phyloP scores from a whole-genome alignment of 495 filamentous ascomycete species.

The Neurospora discreta region DNA sequence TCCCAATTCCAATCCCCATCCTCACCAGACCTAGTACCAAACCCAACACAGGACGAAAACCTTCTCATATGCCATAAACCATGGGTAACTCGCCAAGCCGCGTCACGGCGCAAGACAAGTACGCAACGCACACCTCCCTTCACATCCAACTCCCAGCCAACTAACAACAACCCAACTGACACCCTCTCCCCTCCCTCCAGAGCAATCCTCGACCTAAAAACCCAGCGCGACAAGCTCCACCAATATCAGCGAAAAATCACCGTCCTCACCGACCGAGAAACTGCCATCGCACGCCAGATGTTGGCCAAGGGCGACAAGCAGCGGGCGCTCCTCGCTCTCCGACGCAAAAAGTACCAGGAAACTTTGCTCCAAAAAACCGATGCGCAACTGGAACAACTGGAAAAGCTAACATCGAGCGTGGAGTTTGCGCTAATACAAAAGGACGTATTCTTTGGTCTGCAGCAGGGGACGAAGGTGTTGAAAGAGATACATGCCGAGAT shows the following conservation, averaged over 20 bases:
- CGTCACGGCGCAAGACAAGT: slow-evolving; percentile 40
- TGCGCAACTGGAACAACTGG: slow-evolving; percentile 75
- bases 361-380: slow-evolving; percentile 83
- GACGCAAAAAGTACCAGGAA: slow-evolving; percentile 95
- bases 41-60: neutral
- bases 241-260: slow-evolving; percentile 87
- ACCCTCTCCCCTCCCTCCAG: slow-evolving; percentile 9
- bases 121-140: neutral
- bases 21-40: neutral
- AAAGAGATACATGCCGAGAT: slow-evolving; percentile 90
- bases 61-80: slow-evolving; percentile 5
- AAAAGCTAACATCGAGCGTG: slow-evolving; percentile 70
- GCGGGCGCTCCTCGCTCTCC: slow-evolving; percentile 77
- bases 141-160: neutral
- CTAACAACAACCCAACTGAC: neutral
- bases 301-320: slow-evolving; percentile 62
- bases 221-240: slow-evolving; percentile 85
- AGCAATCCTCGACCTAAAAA: slow-evolving; percentile 93
- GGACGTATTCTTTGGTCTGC: slow-evolving; percentile 82
- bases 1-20: neutral
- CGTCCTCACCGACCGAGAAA: slow-evolving; percentile 73
- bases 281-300: slow-evolving; percentile 69
- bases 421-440: slow-evolving; percentile 95
- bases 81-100: slow-evolving; percentile 36
- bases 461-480: slow-evolving; percentile 83